phyloP scores from a whole-genome alignment of 2,329 filamentous ascomycete genomes.

The Cladosporium oxysporum region DNA sequence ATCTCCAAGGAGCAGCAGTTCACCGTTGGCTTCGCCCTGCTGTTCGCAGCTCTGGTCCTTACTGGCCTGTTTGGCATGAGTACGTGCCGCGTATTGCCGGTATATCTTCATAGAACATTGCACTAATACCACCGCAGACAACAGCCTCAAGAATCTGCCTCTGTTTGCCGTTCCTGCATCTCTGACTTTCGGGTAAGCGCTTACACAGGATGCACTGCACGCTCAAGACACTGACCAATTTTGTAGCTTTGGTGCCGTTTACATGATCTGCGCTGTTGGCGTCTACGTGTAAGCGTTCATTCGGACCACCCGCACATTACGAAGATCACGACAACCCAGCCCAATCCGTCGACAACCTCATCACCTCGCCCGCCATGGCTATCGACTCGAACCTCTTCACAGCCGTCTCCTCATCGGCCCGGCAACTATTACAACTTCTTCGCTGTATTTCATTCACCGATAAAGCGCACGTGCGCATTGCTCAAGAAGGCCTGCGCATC shows the following conservation, averaged over 20 bases:
- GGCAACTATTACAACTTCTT: constrained; percentile 68
- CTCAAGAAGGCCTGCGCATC: constrained; percentile 81
- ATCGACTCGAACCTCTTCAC: constrained; percentile 61
- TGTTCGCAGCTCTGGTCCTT: constrained; percentile 69
- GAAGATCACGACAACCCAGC: constrained; percentile 51
- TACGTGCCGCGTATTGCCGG: constrained; percentile 47
- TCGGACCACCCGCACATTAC: constrained; percentile 27
- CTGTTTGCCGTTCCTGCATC: constrained; percentile 84
- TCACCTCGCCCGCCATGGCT: constrained; percentile 60
- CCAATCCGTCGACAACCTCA: constrained; percentile 76
- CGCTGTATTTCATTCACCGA: constrained; percentile 63
- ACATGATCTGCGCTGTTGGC: constrained; percentile 98
- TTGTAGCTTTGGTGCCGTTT: constrained; percentile 83
- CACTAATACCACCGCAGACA: constrained; percentile 60
- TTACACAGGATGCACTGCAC: background rate
- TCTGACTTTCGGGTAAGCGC: constrained; percentile 79
- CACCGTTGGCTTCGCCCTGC: constrained; percentile 72
- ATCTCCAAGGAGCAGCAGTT: constrained; percentile 85
- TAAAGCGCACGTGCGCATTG: constrained; percentile 72
- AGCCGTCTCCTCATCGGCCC: constrained; percentile 75
- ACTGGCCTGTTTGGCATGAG: constrained; percentile 83
- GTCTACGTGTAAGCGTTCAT: constrained; percentile 77
- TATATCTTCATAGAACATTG: background rate
- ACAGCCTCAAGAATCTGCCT: constrained; percentile 74
- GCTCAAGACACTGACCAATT: constrained; percentile 19